Conservation (phyloP, 306 rosid genomes). For the Trifolium fragiferum region DNA sequence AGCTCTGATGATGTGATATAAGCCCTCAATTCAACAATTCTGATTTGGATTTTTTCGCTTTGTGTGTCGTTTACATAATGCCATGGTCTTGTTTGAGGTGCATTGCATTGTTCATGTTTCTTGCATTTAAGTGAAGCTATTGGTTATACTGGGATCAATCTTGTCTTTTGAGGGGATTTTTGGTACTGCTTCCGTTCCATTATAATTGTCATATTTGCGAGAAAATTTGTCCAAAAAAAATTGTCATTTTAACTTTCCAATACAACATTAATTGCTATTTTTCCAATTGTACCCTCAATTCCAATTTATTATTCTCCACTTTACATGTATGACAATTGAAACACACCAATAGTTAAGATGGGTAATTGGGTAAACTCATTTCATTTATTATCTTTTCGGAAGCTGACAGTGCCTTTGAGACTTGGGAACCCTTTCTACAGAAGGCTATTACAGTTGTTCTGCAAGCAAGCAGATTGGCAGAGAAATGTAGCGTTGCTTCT, state of each 20-base stretch:
- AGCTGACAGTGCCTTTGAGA: conserved; percentile 9
- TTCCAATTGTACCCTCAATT: too few relatives aligned
- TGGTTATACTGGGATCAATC: conserved; percentile 23
- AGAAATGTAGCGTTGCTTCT: conserved; percentile 13
- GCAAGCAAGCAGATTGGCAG: conserved; percentile 16
- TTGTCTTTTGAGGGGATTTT: not conserved
- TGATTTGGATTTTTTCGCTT: conserved; percentile 9
- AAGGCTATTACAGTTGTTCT: conserved; percentile 4
- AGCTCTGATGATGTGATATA: conserved; percentile 20
- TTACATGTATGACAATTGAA: too few relatives aligned
- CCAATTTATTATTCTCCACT: too few relatives aligned
- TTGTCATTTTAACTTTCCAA: too few relatives aligned
- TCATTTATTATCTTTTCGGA: not conserved
- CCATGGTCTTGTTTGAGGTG: conserved; percentile 15
- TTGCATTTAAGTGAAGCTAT: conserved; percentile 4
- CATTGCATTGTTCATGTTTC: not conserved
- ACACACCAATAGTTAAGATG: too few relatives aligned
- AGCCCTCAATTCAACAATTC: not conserved
- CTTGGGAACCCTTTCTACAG: not conserved
- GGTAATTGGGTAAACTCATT: too few relatives aligned
- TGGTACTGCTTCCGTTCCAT: not conserved
- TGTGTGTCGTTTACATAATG: not conserved
- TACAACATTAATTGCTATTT: too few relatives aligned
- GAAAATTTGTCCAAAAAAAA: too few relatives aligned
- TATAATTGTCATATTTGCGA: too few relatives aligned